phyloP scores from a whole-genome alignment of 169 alveolate species.

The Perkinsus olseni region DNA sequence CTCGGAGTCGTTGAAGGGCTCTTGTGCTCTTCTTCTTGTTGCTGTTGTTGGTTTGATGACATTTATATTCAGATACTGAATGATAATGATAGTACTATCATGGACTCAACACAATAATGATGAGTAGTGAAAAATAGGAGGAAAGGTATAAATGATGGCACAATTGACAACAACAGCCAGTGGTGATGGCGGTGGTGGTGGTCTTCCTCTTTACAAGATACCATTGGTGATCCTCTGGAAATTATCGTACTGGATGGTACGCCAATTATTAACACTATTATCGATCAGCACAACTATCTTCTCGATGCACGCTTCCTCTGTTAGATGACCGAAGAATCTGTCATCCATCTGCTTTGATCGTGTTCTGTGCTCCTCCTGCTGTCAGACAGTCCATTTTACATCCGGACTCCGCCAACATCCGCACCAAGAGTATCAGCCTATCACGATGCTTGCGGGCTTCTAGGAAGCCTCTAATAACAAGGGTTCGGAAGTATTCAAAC shows the following conservation, averaged over 20 bases:
- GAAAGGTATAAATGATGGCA: background rate
- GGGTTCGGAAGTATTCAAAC: conserved; percentile 72
- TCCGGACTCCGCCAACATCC: conserved; percentile 33
- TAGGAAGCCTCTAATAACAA: conserved; percentile 65
- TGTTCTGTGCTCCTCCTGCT: conserved; percentile 10
- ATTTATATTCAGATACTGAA: too few species aligned
- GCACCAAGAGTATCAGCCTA: conserved; percentile 67
- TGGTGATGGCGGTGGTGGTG: background rate
- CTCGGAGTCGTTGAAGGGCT: background rate
- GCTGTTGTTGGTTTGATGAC: too few species aligned
- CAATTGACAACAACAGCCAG: background rate
- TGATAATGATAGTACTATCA: background rate
- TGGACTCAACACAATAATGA: too few species aligned
- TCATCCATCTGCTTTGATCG: conserved; percentile 31
- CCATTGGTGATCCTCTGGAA: conserved; percentile 88
- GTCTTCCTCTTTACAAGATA: conserved; percentile 51
- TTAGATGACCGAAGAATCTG: conserved; percentile 36
- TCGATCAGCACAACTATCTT: conserved; percentile 75
- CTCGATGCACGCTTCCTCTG: conserved; percentile 62
- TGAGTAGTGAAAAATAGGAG: too few species aligned
- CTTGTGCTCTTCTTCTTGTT: background rate
- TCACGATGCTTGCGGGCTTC: conserved; percentile 78
- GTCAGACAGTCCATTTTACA: background rate
- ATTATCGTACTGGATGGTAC: conserved; percentile 88
- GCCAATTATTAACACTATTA: conserved; percentile 79